A percentile compares a stretch with the other conserved stretches of the same genome.
These are phyloP conservation scores for Asterionellopsis glacialis DNA, from an alignment of 108 stramenopile species.

Conservation along the genomic window DNA sequence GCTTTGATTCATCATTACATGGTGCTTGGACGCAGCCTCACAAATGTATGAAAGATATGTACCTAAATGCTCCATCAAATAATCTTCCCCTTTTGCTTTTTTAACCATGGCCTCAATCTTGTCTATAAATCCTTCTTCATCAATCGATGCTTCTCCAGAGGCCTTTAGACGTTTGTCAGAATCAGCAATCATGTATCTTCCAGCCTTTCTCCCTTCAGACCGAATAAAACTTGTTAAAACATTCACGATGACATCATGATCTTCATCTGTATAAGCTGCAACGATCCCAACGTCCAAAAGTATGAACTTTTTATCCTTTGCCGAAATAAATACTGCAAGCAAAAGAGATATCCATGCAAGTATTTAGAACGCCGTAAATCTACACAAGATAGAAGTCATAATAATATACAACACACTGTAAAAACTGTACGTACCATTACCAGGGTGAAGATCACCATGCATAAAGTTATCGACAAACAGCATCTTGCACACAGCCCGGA, in stretches of 20 bases:
- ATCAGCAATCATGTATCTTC: constrained; percentile 35
- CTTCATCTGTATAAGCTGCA: constrained; percentile 31
- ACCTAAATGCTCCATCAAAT: constrained; percentile 49
- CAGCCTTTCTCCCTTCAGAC: constrained; percentile 40
- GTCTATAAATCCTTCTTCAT: constrained; percentile 40
- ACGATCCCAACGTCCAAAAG: constrained; percentile 67
- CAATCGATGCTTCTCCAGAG: constrained; percentile 5
- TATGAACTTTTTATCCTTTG: constrained; percentile 22
- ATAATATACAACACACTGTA: too few relatives aligned
- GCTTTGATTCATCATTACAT: constrained; percentile 49
- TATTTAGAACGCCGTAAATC: too few relatives aligned
- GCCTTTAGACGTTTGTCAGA: constrained; percentile 24
- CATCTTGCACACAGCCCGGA: constrained; percentile 59
- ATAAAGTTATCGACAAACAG: constrained; percentile 67
- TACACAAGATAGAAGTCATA: too few relatives aligned
- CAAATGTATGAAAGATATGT: constrained; percentile 50
- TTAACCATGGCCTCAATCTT: constrained; percentile 36
- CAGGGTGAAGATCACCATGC: constrained; percentile 80
- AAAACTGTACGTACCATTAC: constrained; percentile 24
- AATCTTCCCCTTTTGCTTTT: constrained; percentile 26
- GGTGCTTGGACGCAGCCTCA: constrained; percentile 41
- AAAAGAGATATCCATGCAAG: too few relatives aligned
- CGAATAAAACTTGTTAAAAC: constrained; percentile 50
- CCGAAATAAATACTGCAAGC: constrained; percentile 10
- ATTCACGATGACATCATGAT: constrained; percentile 46